phyloP scores from a whole-genome alignment of 768 basidiomycete species.

The Gymnopilus dilepis region DNA sequence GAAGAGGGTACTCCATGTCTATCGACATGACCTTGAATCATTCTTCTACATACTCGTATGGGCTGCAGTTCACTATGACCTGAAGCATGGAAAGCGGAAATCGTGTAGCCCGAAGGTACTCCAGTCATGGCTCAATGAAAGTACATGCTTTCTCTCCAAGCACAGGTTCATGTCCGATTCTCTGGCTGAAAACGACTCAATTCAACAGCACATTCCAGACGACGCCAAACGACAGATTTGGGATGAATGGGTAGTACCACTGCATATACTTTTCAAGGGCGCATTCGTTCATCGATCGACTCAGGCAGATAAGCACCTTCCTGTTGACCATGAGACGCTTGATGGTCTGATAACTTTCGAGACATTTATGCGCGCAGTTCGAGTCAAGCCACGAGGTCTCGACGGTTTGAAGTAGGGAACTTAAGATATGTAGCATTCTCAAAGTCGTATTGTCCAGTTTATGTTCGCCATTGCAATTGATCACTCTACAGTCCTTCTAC shows the following conservation, averaged over 20 bases:
- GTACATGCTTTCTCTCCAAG: not conserved
- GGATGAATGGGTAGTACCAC: slow-evolving; percentile 22
- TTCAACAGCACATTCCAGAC: not conserved
- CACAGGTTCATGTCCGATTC: not conserved
- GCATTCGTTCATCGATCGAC: not conserved
- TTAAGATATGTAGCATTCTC: too few species aligned
- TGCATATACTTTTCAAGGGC: not conserved
- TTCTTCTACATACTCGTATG: slow-evolving; percentile 30
- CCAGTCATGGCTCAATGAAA: not conserved
- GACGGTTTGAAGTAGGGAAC: too few species aligned
- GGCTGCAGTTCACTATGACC: slow-evolving; percentile 22
- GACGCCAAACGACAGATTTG: not conserved
- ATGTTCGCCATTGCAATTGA: too few species aligned
- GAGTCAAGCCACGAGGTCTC: slow-evolving; percentile 10
- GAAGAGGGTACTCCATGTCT: slow-evolving; percentile 19
- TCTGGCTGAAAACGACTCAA: not conserved
- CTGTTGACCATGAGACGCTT: slow-evolving; percentile 9
- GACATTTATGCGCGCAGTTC: slow-evolving; percentile 25
- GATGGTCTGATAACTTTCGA: slow-evolving; percentile 23
- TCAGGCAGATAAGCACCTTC: not conserved
- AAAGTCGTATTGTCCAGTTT: too few species aligned
- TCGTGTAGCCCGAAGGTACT: not conserved
- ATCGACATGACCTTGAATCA: slow-evolving; percentile 32
- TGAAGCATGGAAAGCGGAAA: not conserved
- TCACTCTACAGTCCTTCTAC: too few species aligned